Evolutionary conservation across 176 grass and related monocot genomes (phyloP), one percentile per base, ranked within the genome.

Genomic region (Carex littledalei): DNA sequence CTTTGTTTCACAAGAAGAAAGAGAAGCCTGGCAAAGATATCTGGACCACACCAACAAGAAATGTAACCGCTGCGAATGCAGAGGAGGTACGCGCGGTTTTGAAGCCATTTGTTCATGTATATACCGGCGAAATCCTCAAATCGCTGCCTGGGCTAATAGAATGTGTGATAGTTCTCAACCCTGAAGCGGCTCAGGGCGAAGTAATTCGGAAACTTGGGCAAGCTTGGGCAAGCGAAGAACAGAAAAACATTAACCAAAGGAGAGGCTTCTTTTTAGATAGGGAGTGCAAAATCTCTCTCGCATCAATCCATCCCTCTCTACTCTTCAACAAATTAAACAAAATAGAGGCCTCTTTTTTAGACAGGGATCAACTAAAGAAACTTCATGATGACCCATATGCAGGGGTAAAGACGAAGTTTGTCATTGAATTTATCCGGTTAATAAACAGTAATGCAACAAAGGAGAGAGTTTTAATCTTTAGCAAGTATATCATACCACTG

Each of bases 351-450:
- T 84, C 79, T 64, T 6, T 45, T n/a, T 20, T 94, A 18, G 84
- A 94, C 67, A 72, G 15, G 26, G 16, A 62, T 84, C 53, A 86
- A 18, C 68, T 94, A 63, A 73, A 91, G 67, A 91, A 77, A 43
- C n/a, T 93, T 84, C 78, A 79, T 17, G 34, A 29, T 9, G 22
- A 81, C 15, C 91, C 93, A 3, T 82, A 60, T 86, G 86, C 81
- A 80, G 93, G 95, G 9, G 92, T 89, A n/a, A 98, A 98, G 81
- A 91, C 91, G 2, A 91, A 52, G 43, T 98, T 98, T 70, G 91
- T 98, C 8, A 53, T 90, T 6, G 93, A 94, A 70, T 72, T 93
- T 86, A 89, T 98, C 54, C 84, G 85, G 21, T 77, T 91, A 12
- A 1, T 54, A 9, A 77, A 55, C 8, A 93, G 89, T 54, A 55